These are phyloP conservation scores for Aspergillus tubingensis DNA, from an alignment of 2,329 filamentous ascomycete genomes.

Conservation along the genomic window DNA sequence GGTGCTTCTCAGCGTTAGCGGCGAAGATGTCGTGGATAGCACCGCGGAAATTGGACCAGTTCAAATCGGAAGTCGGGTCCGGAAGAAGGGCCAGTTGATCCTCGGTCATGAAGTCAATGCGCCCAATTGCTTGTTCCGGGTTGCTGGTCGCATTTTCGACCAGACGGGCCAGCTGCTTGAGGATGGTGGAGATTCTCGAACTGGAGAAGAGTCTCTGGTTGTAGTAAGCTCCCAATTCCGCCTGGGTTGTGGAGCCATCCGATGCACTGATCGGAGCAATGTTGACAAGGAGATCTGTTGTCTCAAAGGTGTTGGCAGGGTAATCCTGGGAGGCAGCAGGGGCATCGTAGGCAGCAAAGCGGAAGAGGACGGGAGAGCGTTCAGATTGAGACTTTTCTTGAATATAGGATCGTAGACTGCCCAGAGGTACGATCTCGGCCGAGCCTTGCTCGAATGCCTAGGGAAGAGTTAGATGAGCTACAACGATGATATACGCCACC, in stretches of 20 bases:
- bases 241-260: conserved; percentile 23
- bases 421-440: conserved; percentile 46
- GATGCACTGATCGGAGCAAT: conserved; percentile 32
- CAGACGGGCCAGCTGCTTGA: conserved; percentile 47
- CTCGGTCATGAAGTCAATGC: conserved; percentile 46
- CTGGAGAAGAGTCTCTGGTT: conserved; percentile 51
- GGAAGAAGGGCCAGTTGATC: conserved; percentile 39
- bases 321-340: conserved; percentile 44
- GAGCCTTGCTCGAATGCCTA: conserved; percentile 45
- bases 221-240: conserved; percentile 45
- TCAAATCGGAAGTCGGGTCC: conserved; percentile 45
- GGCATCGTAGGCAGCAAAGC: conserved; percentile 51
- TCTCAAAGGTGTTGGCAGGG: conserved; percentile 47
- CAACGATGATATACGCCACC: no score
- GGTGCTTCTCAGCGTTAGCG: conserved; percentile 62
- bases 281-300: conserved; percentile 46
- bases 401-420: conserved; percentile 43
- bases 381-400: conserved; percentile 44
- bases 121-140: conserved; percentile 44
- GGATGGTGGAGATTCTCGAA: conserved; percentile 45
- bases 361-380: conserved; percentile 46
- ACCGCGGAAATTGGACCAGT: conserved; percentile 50
- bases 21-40: conserved; percentile 48
- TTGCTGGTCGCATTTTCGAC: conserved; percentile 44
- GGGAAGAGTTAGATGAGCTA: conserved; percentile 8